Evolutionary conservation across 2,329 filamentous ascomycete genomes (phyloP).

Genomic region (Thielaviopsis euricoi): DNA sequence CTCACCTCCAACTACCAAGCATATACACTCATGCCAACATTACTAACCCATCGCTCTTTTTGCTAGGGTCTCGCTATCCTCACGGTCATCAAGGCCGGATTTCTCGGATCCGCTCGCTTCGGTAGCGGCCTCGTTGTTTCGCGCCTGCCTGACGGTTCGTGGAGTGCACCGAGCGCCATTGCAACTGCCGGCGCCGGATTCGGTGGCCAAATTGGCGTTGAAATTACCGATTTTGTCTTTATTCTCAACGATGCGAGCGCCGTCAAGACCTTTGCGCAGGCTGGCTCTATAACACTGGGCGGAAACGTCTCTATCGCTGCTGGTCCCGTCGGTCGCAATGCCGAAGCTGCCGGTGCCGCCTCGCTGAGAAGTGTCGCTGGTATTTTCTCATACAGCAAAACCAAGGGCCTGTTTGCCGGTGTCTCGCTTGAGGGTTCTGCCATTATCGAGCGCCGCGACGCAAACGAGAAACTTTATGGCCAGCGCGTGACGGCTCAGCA

Average conservation of each 20-base stretch:
- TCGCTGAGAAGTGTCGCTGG: slow-evolving; percentile 78
- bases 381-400: slow-evolving; percentile 95
- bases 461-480: slow-evolving; percentile 92
- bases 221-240: slow-evolving; percentile 90
- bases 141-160: slow-evolving; percentile 57
- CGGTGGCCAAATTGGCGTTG: slow-evolving; percentile 74
- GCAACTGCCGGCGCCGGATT: slow-evolving; percentile 68
- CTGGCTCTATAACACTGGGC: slow-evolving; percentile 78
- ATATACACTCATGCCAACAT: not conserved
- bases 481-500: slow-evolving; percentile 65
- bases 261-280: slow-evolving; percentile 86
- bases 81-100: slow-evolving; percentile 75
- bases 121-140: slow-evolving; percentile 72
- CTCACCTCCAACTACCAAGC: not conserved
- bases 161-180: slow-evolving; percentile 71
- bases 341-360: slow-evolving; percentile 86
- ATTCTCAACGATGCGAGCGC: slow-evolving; percentile 85
- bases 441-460: slow-evolving; percentile 86
- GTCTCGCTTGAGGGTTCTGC: slow-evolving; percentile 87
- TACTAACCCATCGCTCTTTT: not conserved
- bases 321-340: slow-evolving; percentile 84
- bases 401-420: slow-evolving; percentile 90
- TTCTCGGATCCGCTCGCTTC: slow-evolving; percentile 67
- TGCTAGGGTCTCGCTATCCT: slow-evolving; percentile 61
- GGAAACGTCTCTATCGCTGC: slow-evolving; percentile 94